phyloP scores from a whole-genome alignment of 768 basidiomycete genomes.

The Naganishia vaughanmartiniae region DNA sequence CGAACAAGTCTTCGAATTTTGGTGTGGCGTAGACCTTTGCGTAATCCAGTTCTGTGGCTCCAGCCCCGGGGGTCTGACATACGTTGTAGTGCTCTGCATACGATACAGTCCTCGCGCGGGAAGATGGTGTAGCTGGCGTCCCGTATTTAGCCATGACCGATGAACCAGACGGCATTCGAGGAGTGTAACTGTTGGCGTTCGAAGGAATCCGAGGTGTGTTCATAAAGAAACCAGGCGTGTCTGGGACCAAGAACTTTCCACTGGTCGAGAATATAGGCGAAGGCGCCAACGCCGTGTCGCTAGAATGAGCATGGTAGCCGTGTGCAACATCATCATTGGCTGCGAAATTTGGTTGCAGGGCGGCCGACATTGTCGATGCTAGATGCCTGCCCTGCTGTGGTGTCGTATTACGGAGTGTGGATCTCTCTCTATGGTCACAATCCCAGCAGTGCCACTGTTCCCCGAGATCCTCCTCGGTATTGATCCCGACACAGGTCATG shows the following conservation, averaged over 20 bases:
- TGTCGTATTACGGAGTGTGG: background rate
- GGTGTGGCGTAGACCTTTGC: slow-evolving; percentile 34
- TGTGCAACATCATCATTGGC: slow-evolving; percentile 19
- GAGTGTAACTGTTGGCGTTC: slow-evolving; percentile 21
- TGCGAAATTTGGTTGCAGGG: slow-evolving; percentile 17
- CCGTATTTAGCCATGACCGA: background rate
- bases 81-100: slow-evolving; percentile 36
- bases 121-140: slow-evolving; percentile 29
- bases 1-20: slow-evolving; percentile 35
- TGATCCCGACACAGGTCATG: slow-evolving; percentile 30
- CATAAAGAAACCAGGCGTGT: slow-evolving; percentile 22
- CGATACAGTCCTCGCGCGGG: slow-evolving; percentile 24
- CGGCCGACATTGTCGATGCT: background rate
- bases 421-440: background rate
- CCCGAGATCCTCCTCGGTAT: slow-evolving; percentile 30
- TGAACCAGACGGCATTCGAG: slow-evolving; percentile 27
- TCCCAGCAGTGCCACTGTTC: slow-evolving; percentile 31
- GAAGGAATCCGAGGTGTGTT: slow-evolving; percentile 22
- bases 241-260: slow-evolving; percentile 20
- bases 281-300: slow-evolving; percentile 31
- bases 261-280: slow-evolving; percentile 32
- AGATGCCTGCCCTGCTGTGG: background rate
- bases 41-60: slow-evolving; percentile 30
- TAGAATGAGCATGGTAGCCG: slow-evolving; percentile 29
- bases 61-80: slow-evolving; percentile 32